Base-by-base conservation (phyloP, 148 eudicot genomes). In the Amaranthus cruentus region DNA sequence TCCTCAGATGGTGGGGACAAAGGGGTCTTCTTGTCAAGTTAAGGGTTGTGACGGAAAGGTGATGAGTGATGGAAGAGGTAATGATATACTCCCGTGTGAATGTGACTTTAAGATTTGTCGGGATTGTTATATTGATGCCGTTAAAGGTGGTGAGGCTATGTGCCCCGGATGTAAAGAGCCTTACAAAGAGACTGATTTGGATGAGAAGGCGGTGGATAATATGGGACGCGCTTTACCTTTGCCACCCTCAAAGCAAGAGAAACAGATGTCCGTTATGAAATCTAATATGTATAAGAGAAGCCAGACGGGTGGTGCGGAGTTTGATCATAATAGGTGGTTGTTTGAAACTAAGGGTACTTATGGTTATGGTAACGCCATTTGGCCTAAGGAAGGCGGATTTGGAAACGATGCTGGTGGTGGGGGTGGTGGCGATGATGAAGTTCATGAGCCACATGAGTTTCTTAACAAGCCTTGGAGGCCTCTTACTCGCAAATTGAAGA, bases 311-410 rank as follows among this genome's bases (percentile, higher is more conserved):
- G 83, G 75, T 14, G 86, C 79, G 5, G 97, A 91, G 66, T 91
- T 94, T 81, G 98, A 94, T 79, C 93, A 91, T 68, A 94, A 94
- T 63, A 75, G 90, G 46, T 94, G 98, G 98, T 78, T 94, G 87
- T 94, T 91, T 75, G 98, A 94, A 86, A 94, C 97, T 2, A 94
- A 87, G 70, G 98, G 98, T 47, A 93, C 98, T 18, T 93, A 93
- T 77, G 98, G 98, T 12, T 94, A 94, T 73, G 98, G 98, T 52
- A 94, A 94, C 78, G 98, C 98, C 14, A 88, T 94, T 57, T 94
- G 98, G 98, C 91, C 98, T 0, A 85, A 88, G 69, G 97, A 94
- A 11, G 93, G 76, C 47, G 88, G 85, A 12, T 78, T 67, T 54
- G 85, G 82, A 47, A 73, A 82, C 48, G 88, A 79, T 75, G 81